phyloP scores from a whole-genome alignment of 164 flowering plant species.

The Nelumbo lutea region DNA sequence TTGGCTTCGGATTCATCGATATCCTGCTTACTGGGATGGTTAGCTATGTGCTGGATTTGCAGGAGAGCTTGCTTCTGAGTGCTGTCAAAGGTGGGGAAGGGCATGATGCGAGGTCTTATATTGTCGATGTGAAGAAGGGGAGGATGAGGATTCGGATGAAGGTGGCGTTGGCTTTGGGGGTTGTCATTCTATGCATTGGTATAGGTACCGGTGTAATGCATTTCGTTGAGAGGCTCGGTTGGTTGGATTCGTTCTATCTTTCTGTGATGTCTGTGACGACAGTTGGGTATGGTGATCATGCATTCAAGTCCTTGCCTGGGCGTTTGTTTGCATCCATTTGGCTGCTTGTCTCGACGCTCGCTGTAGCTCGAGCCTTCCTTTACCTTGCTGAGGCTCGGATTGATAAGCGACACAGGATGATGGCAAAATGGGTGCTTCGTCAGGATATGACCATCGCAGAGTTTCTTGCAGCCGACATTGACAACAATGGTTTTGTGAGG shows the following conservation, averaged over 20 bases:
- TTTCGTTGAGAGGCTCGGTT: conserved; percentile 1
- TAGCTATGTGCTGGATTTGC: conserved; percentile 13
- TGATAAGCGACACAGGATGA: conserved; percentile 16
- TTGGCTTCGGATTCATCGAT: conserved; percentile 16
- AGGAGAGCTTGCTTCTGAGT: conserved; percentile 7
- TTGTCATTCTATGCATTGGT: conserved; percentile 14
- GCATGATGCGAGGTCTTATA: background rate
- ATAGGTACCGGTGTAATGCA: conserved; percentile 5
- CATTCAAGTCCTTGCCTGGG: conserved; percentile 10
- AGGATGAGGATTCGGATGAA: conserved; percentile 18
- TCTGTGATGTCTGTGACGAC: conserved; percentile 16
- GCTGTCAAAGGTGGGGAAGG: background rate
- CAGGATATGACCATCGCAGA: conserved; percentile 15
- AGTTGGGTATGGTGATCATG: conserved; percentile 19
- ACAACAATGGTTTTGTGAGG: conserved; percentile 17
- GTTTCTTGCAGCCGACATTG: conserved; percentile 18
- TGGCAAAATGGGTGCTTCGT: conserved; percentile 17
- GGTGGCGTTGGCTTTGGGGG: conserved; percentile 13
- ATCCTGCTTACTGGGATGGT: conserved; percentile 11
- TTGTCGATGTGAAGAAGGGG: conserved; percentile 13
- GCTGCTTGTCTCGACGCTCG: conserved; percentile 16
- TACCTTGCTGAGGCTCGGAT: conserved; percentile 15
- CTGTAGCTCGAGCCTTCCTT: conserved; percentile 20
- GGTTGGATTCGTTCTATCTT: conserved; percentile 11
- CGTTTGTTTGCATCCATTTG: conserved; percentile 12